Base-by-base conservation (phyloP, 192 early-diverging fungal genomes). In the Podila horticola region DNA sequence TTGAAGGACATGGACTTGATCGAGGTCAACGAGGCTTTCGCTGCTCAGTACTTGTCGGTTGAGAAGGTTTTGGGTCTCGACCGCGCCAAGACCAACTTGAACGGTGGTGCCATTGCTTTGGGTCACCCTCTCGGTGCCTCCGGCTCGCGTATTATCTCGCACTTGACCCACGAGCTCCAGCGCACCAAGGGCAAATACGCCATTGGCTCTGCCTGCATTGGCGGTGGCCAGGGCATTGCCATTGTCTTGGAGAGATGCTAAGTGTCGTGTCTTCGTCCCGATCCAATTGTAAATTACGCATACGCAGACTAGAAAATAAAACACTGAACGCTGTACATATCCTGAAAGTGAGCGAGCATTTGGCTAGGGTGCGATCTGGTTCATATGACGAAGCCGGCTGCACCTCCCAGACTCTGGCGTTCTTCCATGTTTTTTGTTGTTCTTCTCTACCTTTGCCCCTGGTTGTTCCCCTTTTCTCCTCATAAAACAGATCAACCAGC, bases 11-110 rank as follows among this genome's bases (percentile, higher is more conserved):
- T 99, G 90, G 93, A 92, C 64, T 75, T 97, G 19, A 84, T 97
- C 64, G 98, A 99, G 85, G 93, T 99, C 83, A 99, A 99, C 84
- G 98, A 99, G 87, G 98, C 98, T n/a, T 99, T 99, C 85, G 95
- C 95, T 52, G 92, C 93, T 20, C 97, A 98, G 82, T 94, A 93
- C 76, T 82, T 98, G 59, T 91, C 97, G 20, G 95, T 95, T 26
- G 93, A 93, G 71, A 95, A 94, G 88, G 96, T 94, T 66, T 87
- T 99, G 26, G 94, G 94, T 12, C 82, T 97, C 30, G 92, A 96
- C 67, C 90, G 88, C 24, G 84, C 67, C 36, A 95, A 90, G 74
- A 88, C 93, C 57, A 99, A 99, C 84, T 71, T 89, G 49, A 93
- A 95, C 59, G 97, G 97, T 64, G 97, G 97, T 72, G 94, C 96